Base-by-base conservation (phyloP, 805 yeast genomes). In the Suhomyces canberraensis region DNA sequence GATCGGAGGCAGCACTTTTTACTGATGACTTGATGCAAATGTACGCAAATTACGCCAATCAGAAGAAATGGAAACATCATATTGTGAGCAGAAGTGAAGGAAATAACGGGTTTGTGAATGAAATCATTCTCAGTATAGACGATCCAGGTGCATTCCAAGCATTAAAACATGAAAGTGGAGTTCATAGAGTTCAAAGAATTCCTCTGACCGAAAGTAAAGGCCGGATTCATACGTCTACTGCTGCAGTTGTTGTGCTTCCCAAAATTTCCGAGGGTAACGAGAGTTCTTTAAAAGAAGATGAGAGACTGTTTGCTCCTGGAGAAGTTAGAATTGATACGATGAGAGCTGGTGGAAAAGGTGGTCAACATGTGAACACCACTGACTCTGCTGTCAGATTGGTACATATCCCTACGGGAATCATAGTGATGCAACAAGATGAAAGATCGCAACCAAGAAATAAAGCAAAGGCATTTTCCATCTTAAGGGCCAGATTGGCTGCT, bases 291-390 rank as follows among this genome's bases (percentile, higher is more conserved):
- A 56, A 58, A 15, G 67, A 62, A 8, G 77, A 76, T 37, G 91
- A 84, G 50, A 65, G 91, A 28, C 76, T 76, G 39, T 88, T 93
- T 59, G 79, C 78, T 14, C 86, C 90, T 0, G 95, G 85, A 2
- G 98, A 93, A 51, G 79, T 93, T 16, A 73, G 96, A 39, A 79
- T 93, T 3, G 98, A 93, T 56, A 89, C 93, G n/a, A 93, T 91
- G 96, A 73, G 98, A 48, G 87, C 98, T 1, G 80, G 95, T 38
- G 98, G 98, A 3, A 84, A 93, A 45, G 98, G 98, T 39, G 98
- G 98, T 0, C 98, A 91, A 65, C 98, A 91, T 55, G 98, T 91
- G 25, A 91, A 91, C 56, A 91, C 96, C 11, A 93, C 98, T 0
- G 98, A 91, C 55, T 88, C 96, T 1, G 98, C 98, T 0, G 98